Base-by-base conservation (phyloP, 306 rosid genomes). In the Dalbergia cochinchinensis region DNA sequence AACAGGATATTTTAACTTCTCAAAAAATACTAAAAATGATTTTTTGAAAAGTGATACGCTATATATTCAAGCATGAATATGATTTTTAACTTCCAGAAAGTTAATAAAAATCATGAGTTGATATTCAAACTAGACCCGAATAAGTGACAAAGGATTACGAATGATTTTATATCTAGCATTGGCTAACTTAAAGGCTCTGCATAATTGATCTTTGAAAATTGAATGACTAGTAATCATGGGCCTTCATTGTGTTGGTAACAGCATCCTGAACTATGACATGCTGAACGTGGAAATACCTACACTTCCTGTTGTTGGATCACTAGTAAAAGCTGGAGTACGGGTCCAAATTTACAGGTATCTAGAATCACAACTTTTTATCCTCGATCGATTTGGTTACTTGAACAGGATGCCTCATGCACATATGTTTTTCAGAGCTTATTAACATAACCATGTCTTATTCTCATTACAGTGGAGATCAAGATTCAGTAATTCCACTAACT, bases 281-380 rank as follows among this genome's bases (percentile, higher is more conserved):
- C 91, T 95, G 41, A 94, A 95, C 69, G 37, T 95, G 88, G 98
- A 95, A 87, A 86, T 88, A 45, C 98, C 99, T 47, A 93, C 99
- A 19, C 91, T 93, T 69, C 90, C 90, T 44, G 31, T 91, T 7
- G 88, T 91, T 58, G 96, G 97, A 70, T 90, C 89, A 61, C 87
- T 95, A 15, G 54, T 93, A 45, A 90, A 85, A 65, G 90, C 94
- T 65, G 94, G 97, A 86, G 87, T 95, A 34, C 82, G 78, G 12
- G 96, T 93, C 86, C 79, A 93, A 85, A 90, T 95, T 79, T 95
- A 95, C 78, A 95, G 99, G 99, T 95, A 84, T 44, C 26, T 81
- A 61, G 0, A 84, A 71, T 41, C 2, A 31, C 45, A 37, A 55
- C 33, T 7, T 42, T 37, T 65, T 44, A 13, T 73, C 75, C 62